Base-by-base conservation (phyloP, 768 basidiomycete genomes). In the Suillus occidentalis region DNA sequence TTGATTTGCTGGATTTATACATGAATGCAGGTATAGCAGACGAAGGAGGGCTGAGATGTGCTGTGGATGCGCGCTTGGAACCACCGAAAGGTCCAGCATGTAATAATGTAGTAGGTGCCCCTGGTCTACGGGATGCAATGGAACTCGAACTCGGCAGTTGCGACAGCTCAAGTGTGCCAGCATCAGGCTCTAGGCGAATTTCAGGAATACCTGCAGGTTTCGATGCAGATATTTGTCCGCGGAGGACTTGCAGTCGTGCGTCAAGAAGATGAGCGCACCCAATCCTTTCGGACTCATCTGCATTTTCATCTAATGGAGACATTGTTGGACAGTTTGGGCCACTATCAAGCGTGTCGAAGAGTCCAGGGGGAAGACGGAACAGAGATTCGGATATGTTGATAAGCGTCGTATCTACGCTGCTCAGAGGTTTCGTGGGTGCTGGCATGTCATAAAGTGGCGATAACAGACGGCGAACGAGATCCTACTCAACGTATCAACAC, bases 1-100 rank as follows among this genome's bases (percentile, higher is more conserved):
- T 42, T 85, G 78, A 66, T 87, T 85, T 16, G 86, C 89, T 12
- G 91, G 90, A 73, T 94, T 92, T 28, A 93, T 81, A 36, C 82
- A 80, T 42, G 81, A 83, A 73, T 93, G 91, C 25, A 92, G 71
- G 73, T 89, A 94, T 20, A 92, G 78, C 39, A 94, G 77, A 45
- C 92, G 87, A 28, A 89, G 76, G 53, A 93, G 78, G 1, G 88
- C 85, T 9, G 89, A 85, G 20, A 82, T 77, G 70, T 92, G 91
- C 61, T 77, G 82, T 16, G 79, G 83, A 70, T 91, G 89, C 22
- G 82, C 83, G 37, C 79, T 80, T 80, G 5, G 82, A 79, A 34
- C 82, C 74, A 34, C 76, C 75, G 64, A 80, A 80, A 5, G 81
- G 69, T 58, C 82, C 82, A 16, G 86, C 84, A 22, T 81, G 73